phyloP scores from a whole-genome alignment of 208 protist species.

The Histomonas meleagridis region DNA sequence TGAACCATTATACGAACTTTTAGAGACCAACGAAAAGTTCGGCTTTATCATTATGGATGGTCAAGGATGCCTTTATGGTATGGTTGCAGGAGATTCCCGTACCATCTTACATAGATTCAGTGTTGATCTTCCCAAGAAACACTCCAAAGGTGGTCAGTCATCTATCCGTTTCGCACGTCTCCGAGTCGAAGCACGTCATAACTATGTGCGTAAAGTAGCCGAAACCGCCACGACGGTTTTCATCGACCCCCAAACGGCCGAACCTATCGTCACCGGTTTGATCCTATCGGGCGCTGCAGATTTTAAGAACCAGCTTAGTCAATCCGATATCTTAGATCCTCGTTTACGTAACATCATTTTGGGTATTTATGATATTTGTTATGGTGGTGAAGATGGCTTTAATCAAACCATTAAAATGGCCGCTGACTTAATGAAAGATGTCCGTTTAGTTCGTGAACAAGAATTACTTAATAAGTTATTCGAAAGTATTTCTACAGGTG shows the following conservation, averaged over 20 bases:
- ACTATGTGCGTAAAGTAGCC: conserved; percentile 96
- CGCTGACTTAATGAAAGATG: conserved; percentile 76
- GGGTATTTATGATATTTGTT: conserved; percentile 93
- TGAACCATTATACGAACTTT: conserved; percentile 79
- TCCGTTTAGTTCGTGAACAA: conserved; percentile 98
- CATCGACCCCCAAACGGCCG: conserved; percentile 90
- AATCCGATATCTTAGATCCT: conserved; percentile 48
- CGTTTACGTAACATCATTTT: conserved; percentile 70
- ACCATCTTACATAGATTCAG: conserved; percentile 90
- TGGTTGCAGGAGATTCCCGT: conserved; percentile 85
- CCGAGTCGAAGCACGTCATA: conserved; percentile 94
- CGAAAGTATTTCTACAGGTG: conserved; percentile 90
- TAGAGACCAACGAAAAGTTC: conserved; percentile 97
- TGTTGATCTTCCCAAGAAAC: conserved; percentile 99
- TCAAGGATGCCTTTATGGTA: conserved; percentile 85
- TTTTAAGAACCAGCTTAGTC: conserved; percentile 85
- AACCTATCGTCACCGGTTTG: conserved; percentile 87
- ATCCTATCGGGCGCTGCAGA: conserved; percentile 97
- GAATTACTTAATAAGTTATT: conserved; percentile 93
- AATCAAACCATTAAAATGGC: conserved; percentile 97
- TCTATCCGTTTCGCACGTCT: conserved; percentile 97
- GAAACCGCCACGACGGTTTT: conserved; percentile 87
- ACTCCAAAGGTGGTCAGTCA: conserved; percentile 97
- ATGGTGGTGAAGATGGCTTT: conserved; percentile 97
- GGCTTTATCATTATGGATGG: conserved; percentile 99